phyloP scores from a whole-genome alignment of 352 stramenopile species.

The Pythium brachiatum region DNA sequence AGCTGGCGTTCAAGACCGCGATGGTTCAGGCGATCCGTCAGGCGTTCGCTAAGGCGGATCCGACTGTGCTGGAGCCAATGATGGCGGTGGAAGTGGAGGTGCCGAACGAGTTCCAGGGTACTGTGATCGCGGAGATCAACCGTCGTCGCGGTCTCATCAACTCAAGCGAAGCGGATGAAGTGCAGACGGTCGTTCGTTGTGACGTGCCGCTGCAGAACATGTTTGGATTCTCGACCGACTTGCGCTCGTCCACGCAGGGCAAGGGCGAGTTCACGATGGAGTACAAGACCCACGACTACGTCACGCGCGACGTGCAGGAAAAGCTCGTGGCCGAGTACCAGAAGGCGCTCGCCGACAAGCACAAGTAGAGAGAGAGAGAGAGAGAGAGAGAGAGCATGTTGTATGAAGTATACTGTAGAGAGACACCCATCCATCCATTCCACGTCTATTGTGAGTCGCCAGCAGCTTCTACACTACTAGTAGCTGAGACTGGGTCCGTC shows the following conservation, averaged over 20 bases:
- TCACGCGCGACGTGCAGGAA: slow-evolving; percentile 92
- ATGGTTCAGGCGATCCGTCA: slow-evolving; percentile 95
- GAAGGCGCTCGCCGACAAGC: slow-evolving; percentile 79
- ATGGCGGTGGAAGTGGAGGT: slow-evolving; percentile 95
- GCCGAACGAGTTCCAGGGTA: slow-evolving; percentile 95
- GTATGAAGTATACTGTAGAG: slow-evolving; percentile 13
- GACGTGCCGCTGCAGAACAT: slow-evolving; percentile 98
- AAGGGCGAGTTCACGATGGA: slow-evolving; percentile 99
- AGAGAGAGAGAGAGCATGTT: too few relatives aligned
- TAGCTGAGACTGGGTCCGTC: not conserved
- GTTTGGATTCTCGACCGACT: slow-evolving; percentile 98
- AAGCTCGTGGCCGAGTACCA: slow-evolving; percentile 94
- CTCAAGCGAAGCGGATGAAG: slow-evolving; percentile 94
- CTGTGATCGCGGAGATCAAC: slow-evolving; percentile 92
- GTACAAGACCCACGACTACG: slow-evolving; percentile 96
- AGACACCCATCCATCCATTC: not conserved
- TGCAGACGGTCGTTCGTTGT: slow-evolving; percentile 90
- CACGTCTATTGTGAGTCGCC: not conserved
- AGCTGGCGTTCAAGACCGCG: slow-evolving; percentile 97
- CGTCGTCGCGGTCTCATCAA: slow-evolving; percentile 95
- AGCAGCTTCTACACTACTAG: too few relatives aligned
- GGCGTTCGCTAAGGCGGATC: slow-evolving; percentile 91
- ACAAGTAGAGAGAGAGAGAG: slow-evolving; percentile 77
- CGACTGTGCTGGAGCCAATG: slow-evolving; percentile 95
- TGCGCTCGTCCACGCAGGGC: slow-evolving; percentile 94